Base-by-base conservation (phyloP, 495 filamentous ascomycete species). In the Pyrenopolyporus hunteri region DNA sequence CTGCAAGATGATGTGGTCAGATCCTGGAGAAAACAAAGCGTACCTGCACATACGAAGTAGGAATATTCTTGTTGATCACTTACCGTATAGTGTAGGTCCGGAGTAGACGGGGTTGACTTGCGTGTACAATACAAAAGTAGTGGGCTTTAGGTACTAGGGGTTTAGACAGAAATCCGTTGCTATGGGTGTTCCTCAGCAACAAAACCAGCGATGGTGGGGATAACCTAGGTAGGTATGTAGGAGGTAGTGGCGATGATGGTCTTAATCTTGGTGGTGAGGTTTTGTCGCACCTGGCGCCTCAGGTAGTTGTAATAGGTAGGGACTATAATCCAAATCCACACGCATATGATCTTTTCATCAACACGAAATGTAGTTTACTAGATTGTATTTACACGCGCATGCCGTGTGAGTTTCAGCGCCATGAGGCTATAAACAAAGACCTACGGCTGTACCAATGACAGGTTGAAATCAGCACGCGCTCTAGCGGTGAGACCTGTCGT, bases 391-490 rank as follows among this genome's bases (percentile, higher is more conserved):
- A 11, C 17, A 9, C 17, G 11, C 19, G 10, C 35, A 52, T 29
- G 23, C 33, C 43, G 36, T 45, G 50, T 37, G 54, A 45, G 51
- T 42, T 64, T 31, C 62, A 51, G 55, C 28, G 16, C 23, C 33
- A 47, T 59, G 51, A 65, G 36, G 50, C 39, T 54, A 36, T 52
- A 60, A 60, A 66, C 63, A 56, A 51, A 4, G 36, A 4, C 31
- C 36, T 46, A 51, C n/a, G 26, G 46, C 39, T 42, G 35, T 53
- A 23, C 63, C 63, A 61, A 66, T 66, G 52, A 57, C 26, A 60
- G 11, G 51, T 48, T 40, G 56, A n/a, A 59, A 44, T 28, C 16
- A 20, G 44, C 22, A 8, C 20, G 31, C 46, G 46, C 51, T 61
- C 52, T 33, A 28, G 52, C 52, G 63, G 57, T 61, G 47, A 57